Evolutionary conservation across 208 protist species (phyloP).

Genomic region (Leishmania braziliensis): DNA sequence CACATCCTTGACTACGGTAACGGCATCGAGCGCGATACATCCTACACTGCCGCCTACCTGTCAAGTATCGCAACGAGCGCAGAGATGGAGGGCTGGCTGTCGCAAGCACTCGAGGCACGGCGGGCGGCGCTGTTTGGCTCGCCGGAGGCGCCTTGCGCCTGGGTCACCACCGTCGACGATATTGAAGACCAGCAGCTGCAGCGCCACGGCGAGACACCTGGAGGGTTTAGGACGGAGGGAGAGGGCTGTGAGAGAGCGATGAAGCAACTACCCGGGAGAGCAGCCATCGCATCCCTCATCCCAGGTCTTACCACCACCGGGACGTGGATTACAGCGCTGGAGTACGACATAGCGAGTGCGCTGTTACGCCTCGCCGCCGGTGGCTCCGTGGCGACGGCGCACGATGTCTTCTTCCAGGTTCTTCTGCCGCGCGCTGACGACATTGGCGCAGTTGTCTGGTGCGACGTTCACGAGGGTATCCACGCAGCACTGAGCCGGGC

Average conservation of each 20-base stretch:
- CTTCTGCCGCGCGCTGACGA: slow-evolving; percentile 21
- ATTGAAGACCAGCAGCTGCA: not conserved
- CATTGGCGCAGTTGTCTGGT: slow-evolving; percentile 17
- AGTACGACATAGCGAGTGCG: slow-evolving; percentile 34
- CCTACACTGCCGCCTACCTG: slow-evolving; percentile 53
- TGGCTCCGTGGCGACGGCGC: not conserved
- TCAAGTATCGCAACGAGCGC: slow-evolving; percentile 41
- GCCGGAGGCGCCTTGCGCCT: slow-evolving; percentile 1
- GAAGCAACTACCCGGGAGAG: not conserved
- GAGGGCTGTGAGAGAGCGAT: not conserved
- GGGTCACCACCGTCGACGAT: not conserved
- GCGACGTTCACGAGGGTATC: not conserved
- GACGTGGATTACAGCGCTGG: slow-evolving; percentile 26
- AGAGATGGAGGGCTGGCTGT: slow-evolving; percentile 44
- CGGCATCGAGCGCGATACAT: slow-evolving; percentile 53
- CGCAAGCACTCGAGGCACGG: slow-evolving; percentile 10
- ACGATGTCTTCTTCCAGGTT: slow-evolving; percentile 24
- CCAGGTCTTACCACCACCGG: not conserved
- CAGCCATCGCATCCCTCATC: not conserved
- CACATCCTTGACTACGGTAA: slow-evolving; percentile 46
- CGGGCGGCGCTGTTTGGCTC: slow-evolving; percentile 19
- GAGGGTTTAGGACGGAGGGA: not conserved
- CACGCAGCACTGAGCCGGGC: not conserved
- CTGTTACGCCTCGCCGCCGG: slow-evolving; percentile 28
- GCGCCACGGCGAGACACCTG: not conserved